These are phyloP conservation scores for Penicillium malachiteum DNA, from an alignment of 495 filamentous ascomycete genomes.

Conservation along the genomic window DNA sequence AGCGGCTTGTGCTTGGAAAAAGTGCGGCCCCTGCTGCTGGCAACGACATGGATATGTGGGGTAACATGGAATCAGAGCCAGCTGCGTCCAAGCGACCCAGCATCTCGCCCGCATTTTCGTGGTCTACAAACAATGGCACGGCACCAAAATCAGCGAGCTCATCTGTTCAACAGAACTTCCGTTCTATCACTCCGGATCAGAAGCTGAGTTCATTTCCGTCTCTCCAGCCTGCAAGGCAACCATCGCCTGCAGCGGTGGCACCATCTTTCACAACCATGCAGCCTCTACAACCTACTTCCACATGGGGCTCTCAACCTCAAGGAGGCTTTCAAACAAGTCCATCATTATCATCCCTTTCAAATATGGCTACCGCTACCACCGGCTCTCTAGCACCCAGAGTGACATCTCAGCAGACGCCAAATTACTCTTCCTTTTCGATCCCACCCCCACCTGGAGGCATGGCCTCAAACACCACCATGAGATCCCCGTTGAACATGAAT, in stretches of 20 bases:
- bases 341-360: slow-evolving; percentile 29
- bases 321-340: slow-evolving; percentile 19
- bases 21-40: slow-evolving; percentile 21
- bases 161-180: slow-evolving; percentile 30
- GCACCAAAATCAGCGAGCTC: slow-evolving; percentile 11
- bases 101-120: slow-evolving; percentile 45
- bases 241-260: slow-evolving; percentile 20
- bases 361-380: slow-evolving; percentile 13
- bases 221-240: slow-evolving; percentile 41
- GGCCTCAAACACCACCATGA: slow-evolving; percentile 16
- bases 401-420: slow-evolving; percentile 26
- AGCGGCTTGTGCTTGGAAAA: slow-evolving; percentile 77
- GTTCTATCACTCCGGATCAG: slow-evolving; percentile 55
- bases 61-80: slow-evolving; percentile 34
- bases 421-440: slow-evolving; percentile 48
- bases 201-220: slow-evolving; percentile 50
- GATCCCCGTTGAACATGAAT: slow-evolving; percentile 20
- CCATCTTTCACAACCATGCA: slow-evolving; percentile 33
- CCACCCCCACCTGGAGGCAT: slow-evolving; percentile 40
- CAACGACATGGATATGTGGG: slow-evolving; percentile 40
- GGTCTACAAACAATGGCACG: slow-evolving; percentile 38
- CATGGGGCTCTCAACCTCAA: slow-evolving; percentile 28
- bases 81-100: slow-evolving; percentile 22
- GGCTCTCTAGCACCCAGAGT: slow-evolving; percentile 16
- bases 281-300: slow-evolving; percentile 15